Evolutionary conservation across 2,329 filamentous ascomycete genomes (phyloP).

Genomic region (Pseudopyrenochaeta lycopersici): DNA sequence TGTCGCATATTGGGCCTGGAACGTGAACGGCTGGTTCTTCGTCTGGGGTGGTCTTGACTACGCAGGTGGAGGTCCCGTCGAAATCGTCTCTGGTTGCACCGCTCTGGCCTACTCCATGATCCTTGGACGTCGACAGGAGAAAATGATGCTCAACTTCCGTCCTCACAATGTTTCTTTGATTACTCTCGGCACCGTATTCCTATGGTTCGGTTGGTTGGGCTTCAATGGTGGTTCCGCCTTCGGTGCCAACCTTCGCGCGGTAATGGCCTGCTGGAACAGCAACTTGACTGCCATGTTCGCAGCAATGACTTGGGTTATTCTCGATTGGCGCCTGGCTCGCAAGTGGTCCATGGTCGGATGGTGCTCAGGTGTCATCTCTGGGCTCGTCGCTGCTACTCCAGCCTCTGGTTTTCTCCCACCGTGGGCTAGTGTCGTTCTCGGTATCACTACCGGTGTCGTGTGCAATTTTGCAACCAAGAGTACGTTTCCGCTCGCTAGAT

Average conservation of each 20-base stretch:
- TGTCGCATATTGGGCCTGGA: slow-evolving; percentile 96
- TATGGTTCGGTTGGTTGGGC: slow-evolving; percentile 98
- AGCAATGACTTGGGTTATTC: slow-evolving; percentile 90
- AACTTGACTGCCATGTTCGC: slow-evolving; percentile 93
- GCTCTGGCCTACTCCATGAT: slow-evolving; percentile 96
- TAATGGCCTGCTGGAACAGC: slow-evolving; percentile 98
- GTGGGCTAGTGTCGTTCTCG: slow-evolving; percentile 69
- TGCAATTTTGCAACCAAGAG: slow-evolving; percentile 91
- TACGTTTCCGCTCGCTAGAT: slow-evolving; percentile 56
- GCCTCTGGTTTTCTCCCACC: slow-evolving; percentile 80
- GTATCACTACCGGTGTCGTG: slow-evolving; percentile 69
- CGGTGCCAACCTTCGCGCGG: slow-evolving; percentile 90
- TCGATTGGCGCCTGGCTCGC: slow-evolving; percentile 91
- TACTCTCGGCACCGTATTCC: slow-evolving; percentile 90
- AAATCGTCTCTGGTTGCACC: slow-evolving; percentile 92
- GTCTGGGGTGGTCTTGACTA: slow-evolving; percentile 94
- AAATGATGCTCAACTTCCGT: slow-evolving; percentile 99
- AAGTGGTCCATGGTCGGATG: slow-evolving; percentile 96
- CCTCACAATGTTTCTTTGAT: slow-evolving; percentile 99
- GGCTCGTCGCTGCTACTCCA: slow-evolving; percentile 86
- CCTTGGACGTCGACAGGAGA: slow-evolving; percentile 94
- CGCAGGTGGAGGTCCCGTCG: slow-evolving; percentile 94
- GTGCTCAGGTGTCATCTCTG: slow-evolving; percentile 88
- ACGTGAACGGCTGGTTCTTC: slow-evolving; percentile 90
- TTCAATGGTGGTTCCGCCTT: slow-evolving; percentile 98